A percentile compares a stretch with the other conserved stretches of the same genome.
Evolutionary conservation across 1,139 yeast genomes (phyloP).

Genomic region (Magnusiomyces magnusii): DNA sequence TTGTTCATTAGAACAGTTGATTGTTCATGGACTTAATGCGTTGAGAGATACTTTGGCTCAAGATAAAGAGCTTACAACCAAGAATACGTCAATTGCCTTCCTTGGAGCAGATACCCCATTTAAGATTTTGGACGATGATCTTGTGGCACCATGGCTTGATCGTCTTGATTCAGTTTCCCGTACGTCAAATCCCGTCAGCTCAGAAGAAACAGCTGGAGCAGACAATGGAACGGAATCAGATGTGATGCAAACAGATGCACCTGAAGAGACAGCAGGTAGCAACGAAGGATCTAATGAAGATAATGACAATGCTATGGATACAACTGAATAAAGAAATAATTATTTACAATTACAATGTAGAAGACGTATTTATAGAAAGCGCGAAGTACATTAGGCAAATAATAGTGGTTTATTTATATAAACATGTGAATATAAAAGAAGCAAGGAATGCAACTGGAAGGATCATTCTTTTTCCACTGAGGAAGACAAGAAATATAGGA

Average conservation of each 20-base stretch:
- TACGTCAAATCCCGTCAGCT: conserved; percentile 14
- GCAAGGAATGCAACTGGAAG: neutral
- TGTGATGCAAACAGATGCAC: conserved; percentile 11
- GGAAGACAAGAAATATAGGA: no score
- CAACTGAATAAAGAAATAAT: conserved; percentile 22
- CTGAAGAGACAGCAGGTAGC: conserved; percentile 10
- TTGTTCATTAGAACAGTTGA: conserved; percentile 61
- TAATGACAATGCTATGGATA: conserved; percentile 20
- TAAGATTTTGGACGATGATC: conserved; percentile 76
- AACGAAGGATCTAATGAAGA: conserved; percentile 6
- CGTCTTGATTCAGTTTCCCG: conserved; percentile 51
- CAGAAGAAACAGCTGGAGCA: conserved; percentile 15
- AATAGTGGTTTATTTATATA: neutral
- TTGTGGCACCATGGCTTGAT: conserved; percentile 69
- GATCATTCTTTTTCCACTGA: no score
- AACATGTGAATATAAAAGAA: neutral
- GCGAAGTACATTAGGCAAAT: no score
- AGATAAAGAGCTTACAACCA: conserved; percentile 79
- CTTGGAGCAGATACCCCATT: conserved; percentile 77
- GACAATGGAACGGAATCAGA: conserved; percentile 22
- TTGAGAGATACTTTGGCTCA: conserved; percentile 90
- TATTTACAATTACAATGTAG: no score
- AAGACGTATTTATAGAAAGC: no score
- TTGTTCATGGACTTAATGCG: conserved; percentile 83
- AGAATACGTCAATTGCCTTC: conserved; percentile 83